Conservation (phyloP, 1,284 basidiomycete genomes). For the Apiotrichum akiyoshidainum region DNA sequence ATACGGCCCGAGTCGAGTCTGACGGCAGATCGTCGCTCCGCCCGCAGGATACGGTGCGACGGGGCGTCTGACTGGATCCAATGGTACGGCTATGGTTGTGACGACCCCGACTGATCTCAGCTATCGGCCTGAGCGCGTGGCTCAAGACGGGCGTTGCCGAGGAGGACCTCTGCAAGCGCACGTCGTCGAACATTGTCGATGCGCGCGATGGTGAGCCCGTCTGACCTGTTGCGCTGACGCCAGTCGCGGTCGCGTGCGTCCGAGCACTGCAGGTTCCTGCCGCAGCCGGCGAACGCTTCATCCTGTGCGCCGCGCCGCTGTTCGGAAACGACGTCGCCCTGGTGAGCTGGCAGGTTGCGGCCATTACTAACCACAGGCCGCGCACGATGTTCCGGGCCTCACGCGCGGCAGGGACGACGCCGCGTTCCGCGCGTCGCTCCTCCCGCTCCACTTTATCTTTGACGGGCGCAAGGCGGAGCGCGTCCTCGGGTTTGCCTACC, state of each 20-base stretch:
- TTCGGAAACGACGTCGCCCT: slow-evolving; percentile 33
- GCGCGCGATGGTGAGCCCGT: slow-evolving; percentile 49
- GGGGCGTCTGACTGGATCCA: not conserved
- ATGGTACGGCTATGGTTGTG: not conserved
- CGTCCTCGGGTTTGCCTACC: slow-evolving; percentile 1
- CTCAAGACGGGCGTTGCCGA: slow-evolving; percentile 18
- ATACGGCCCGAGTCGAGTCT: too few species aligned
- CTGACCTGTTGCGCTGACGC: not conserved
- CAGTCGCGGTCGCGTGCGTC: slow-evolving; percentile 58
- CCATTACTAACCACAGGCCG: not conserved
- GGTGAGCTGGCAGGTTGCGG: not conserved
- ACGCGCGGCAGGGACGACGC: not conserved
- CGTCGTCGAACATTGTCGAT: slow-evolving; percentile 55
- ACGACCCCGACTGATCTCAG: not conserved
- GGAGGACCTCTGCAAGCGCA: slow-evolving; percentile 35
- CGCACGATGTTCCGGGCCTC: not conserved
- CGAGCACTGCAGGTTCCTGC: slow-evolving; percentile 56
- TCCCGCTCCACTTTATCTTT: not conserved
- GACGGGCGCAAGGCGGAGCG: slow-evolving; percentile 6
- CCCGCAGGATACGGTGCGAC: not conserved
- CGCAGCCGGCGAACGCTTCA: slow-evolving; percentile 62
- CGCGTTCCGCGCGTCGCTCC: not conserved
- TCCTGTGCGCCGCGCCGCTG: slow-evolving; percentile 51
- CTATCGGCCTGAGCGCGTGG: not conserved
- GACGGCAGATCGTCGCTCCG: slow-evolving; percentile 19